Evolutionary conservation across 2,329 filamentous ascomycete genomes (phyloP), one percentile per base, ranked within the genome.

Genomic region (Spiromastix sp.): DNA sequence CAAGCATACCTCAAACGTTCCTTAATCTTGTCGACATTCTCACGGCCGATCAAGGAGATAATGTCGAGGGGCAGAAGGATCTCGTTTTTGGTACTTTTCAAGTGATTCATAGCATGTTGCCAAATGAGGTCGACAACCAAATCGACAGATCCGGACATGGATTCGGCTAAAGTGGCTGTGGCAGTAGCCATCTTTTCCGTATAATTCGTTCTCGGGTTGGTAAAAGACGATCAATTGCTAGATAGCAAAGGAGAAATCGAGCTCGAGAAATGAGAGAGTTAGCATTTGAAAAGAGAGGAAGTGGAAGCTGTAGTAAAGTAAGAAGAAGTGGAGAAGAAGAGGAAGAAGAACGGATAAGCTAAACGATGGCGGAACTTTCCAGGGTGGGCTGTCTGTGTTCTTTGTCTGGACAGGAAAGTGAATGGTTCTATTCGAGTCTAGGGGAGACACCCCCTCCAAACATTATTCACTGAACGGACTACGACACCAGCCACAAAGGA

Each of bases 51-150:
- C 26, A 49, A 39, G n/a, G 48, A 44, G n/a, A 31, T 42, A 36
- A 56, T 47, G 40, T 50, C 50, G 11, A 45, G 36, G n/a, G 53
- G 53, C 27, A 58, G 44, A 25, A 56, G 41, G 20, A 58, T 44
- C 34, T 56, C 48, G 21, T 54, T 51, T 30, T 56, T 53, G 28
- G 50, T 56, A 19, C 42, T 43, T 19, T 42, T 30, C 17, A 57
- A 45, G 33, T 56, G 46, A 20, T 43, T 45, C 32, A 52, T 34
- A 34, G 49, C 48, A 46, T 56, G 49, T 27, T 54, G 46, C 55
- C 55, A 58, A 22, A 50, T 43, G n/a, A 46, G 33, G 15, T 52
- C 46, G 17, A 48, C 37, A 17, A 43, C 45, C 16, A 42, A 34
- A 12, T 44, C 40, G 15, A 39, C 29, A 10, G 37, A 41, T 16